Percentiles rank a stretch among this genome's conserved stretches.
phyloP scores from a whole-genome alignment of 1,284 basidiomycete genomes.

The Heterobasidion occidentale region DNA sequence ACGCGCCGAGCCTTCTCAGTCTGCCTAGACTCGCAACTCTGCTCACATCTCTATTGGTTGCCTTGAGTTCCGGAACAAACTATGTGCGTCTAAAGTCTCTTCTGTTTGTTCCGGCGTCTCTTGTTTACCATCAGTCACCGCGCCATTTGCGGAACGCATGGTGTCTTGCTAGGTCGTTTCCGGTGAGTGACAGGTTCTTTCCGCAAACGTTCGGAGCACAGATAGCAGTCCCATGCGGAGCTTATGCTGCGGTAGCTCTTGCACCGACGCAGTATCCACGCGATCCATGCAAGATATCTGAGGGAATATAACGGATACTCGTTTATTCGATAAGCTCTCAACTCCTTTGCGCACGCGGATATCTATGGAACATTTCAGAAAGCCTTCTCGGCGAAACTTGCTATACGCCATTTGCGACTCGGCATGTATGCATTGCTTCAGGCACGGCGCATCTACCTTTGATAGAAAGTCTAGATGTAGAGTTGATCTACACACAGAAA shows the following conservation, averaged over 20 bases:
- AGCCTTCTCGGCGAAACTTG: too few species aligned
- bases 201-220: not conserved
- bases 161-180: slow-evolving; percentile 32
- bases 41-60: slow-evolving; percentile 41
- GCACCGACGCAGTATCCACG: too few species aligned
- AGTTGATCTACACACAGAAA: not conserved
- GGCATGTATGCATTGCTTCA: too few species aligned
- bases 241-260: not conserved
- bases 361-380: too few species aligned
- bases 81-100: slow-evolving; percentile 40
- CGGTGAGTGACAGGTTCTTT: slow-evolving; percentile 27
- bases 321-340: too few species aligned
- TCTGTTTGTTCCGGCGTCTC: slow-evolving; percentile 7
- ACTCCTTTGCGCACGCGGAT: too few species aligned
- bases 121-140: not conserved
- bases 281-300: too few species aligned
- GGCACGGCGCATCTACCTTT: too few species aligned
- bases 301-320: too few species aligned
- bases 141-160: not conserved
- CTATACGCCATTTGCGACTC: too few species aligned
- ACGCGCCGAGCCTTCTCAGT: slow-evolving; percentile 1
- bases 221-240: not conserved
- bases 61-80: slow-evolving; percentile 61
- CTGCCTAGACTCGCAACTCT: slow-evolving; percentile 7
- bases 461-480: too few species aligned